Base-by-base conservation (phyloP, 2,329 filamentous ascomycete genomes). In the Diaporthe caulivora region DNA sequence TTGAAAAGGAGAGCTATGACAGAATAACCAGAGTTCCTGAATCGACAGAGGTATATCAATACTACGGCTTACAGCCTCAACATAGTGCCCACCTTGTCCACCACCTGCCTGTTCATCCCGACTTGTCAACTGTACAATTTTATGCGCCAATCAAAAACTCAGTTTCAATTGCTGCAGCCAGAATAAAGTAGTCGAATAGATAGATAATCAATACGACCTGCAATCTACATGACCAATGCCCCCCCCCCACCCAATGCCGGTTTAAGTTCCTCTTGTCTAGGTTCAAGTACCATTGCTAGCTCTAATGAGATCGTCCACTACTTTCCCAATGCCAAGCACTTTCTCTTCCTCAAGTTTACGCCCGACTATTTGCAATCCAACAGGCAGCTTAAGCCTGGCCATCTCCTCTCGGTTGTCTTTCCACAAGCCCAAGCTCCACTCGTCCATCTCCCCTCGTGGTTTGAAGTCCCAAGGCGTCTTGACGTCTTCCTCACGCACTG, bases 321-420 rank as follows among this genome's bases (percentile, higher is more conserved):
- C 75, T 24, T 80, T 77, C 0, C 83, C 85, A 65, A 83, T 81
- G 2, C 84, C 87, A 17, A 90, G 77, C 0, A 90, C 82, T 78
- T 85, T 89, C 77, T 91, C 89, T 73, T 91, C 89, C 58, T 91
- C 84, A 21, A 89, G 80, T 70, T 84, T 86, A 31, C 83, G 82
- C 8, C 86, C 86, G 17, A 90, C 82, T 29, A 91, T 81, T 78
- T 91, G 88, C 42, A 91, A 74, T 2, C 86, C 86, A 10, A 91
- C 83, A 0, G 88, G 88, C 67, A 88, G 80, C 0, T 81, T 82
- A 1, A 82, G 76, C 15, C 75, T 49, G 1, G 74, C 72, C 80
- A 83, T 83, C 49, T 85, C 79, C 73, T 83, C 83, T 4, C 80
- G 76, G 18, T 85, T 80, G 7, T 81, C 78, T 70, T 86, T 81